Conservation (phyloP, 2,329 filamentous ascomycete genomes). For the Fusarium albidum region DNA sequence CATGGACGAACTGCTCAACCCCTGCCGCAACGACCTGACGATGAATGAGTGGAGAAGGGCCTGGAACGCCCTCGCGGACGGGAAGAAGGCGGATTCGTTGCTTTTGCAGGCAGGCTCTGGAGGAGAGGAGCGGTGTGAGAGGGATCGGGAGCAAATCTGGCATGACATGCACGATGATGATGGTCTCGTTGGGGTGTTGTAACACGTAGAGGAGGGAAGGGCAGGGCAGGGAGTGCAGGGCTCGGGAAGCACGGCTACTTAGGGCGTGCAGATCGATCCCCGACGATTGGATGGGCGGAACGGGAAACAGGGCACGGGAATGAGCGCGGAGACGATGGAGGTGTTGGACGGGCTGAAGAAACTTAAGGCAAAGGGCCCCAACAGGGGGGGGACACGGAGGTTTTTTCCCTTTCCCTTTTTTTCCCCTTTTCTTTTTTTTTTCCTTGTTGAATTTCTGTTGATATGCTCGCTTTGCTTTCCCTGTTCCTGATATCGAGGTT, state of each 20-base stretch:
- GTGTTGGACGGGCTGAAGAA: slow-evolving; percentile 11
- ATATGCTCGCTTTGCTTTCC: neutral
- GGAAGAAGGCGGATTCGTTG: slow-evolving; percentile 1
- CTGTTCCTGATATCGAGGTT: slow-evolving; percentile 10
- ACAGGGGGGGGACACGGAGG: neutral
- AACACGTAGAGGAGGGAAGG: too few species aligned
- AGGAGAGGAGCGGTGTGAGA: slow-evolving; percentile 16
- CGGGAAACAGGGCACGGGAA: slow-evolving; percentile 16
- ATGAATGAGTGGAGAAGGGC: slow-evolving; percentile 23
- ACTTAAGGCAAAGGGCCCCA: slow-evolving; percentile 15
- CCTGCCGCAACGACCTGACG: slow-evolving; percentile 5
- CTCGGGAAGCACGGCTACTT: slow-evolving; percentile 37
- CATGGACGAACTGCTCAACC: slow-evolving; percentile 15
- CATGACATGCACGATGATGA: slow-evolving; percentile 18
- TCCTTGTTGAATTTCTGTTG: neutral
- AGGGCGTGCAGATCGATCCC: slow-evolving; percentile 28
- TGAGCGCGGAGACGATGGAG: slow-evolving; percentile 16
- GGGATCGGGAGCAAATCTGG: slow-evolving; percentile 6
- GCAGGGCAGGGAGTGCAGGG: slow-evolving; percentile 22
- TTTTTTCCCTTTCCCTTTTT: slow-evolving; percentile 7
- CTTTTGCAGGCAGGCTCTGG: neutral
- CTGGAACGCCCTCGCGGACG: slow-evolving; percentile 16
- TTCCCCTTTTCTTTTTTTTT: slow-evolving; percentile 2
- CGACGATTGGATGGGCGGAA: slow-evolving; percentile 27
- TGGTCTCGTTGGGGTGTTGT: slow-evolving; percentile 24